These are phyloP conservation scores for Nannochloropsis salina DNA, from an alignment of 108 stramenopile species.

Conservation along the genomic window DNA sequence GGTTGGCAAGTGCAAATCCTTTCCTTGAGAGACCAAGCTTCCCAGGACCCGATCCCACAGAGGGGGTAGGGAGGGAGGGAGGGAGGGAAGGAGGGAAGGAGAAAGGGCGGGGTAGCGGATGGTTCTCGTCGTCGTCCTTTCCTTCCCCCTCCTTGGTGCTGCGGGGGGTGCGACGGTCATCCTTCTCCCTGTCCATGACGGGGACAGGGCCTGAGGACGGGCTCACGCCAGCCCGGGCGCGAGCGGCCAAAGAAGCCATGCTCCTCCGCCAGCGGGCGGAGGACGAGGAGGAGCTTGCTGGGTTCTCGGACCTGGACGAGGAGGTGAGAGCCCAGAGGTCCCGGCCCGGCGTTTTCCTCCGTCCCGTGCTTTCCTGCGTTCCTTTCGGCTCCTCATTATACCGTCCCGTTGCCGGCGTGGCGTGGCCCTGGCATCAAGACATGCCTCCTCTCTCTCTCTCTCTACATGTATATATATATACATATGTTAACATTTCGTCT, in stretches of 20 bases:
- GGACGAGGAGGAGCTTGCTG: background rate
- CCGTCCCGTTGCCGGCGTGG: no score
- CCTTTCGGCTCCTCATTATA: no score
- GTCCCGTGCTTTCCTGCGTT: no score
- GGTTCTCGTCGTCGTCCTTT: no score
- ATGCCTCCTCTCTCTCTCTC: background rate
- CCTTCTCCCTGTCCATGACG: no score
- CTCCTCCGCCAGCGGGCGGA: background rate
- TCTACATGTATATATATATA: no score
- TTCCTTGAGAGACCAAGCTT: background rate
- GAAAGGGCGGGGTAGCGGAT: background rate
- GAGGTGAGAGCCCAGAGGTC: background rate
- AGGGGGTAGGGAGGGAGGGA: background rate
- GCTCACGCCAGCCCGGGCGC: background rate
- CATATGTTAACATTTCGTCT: no score
- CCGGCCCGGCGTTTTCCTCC: no score
- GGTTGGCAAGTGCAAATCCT: background rate
- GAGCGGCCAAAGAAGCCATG: background rate
- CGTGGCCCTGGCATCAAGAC: no score
- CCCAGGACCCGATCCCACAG: background rate
- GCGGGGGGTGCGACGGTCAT: no score
- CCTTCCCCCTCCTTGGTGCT: no score
- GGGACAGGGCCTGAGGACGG: background rate
- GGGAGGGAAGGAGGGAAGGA: background rate
- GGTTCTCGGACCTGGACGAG: background rate